Conservation (phyloP, 1,284 basidiomycete genomes). For the Malassezia equina region DNA sequence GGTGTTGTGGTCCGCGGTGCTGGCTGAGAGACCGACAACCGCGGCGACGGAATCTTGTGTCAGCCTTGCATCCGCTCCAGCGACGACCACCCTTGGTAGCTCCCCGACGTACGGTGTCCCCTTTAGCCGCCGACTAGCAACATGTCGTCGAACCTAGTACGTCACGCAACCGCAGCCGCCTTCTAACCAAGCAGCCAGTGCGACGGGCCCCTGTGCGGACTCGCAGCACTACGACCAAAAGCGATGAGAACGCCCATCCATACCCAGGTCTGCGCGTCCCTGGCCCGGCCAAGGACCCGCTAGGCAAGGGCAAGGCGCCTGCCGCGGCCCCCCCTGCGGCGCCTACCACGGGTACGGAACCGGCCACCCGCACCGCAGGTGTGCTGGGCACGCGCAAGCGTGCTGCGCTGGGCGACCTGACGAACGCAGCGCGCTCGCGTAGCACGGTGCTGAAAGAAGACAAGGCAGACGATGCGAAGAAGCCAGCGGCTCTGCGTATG, state of each 20-base stretch:
- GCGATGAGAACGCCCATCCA: slow-evolving; percentile 14
- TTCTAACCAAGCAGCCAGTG: slow-evolving; percentile 14
- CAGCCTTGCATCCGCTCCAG: neutral
- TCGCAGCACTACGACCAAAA: slow-evolving; percentile 10
- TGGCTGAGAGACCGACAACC: neutral
- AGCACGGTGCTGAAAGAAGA: slow-evolving; percentile 3
- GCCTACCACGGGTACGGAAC: neutral
- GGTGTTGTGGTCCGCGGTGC: slow-evolving; percentile 10
- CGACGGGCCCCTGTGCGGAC: slow-evolving; percentile 13
- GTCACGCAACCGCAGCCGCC: neutral
- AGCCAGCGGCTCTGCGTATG: neutral
- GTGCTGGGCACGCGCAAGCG: slow-evolving; percentile 42
- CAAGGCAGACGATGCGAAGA: slow-evolving; percentile 10
- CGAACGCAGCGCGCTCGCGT: slow-evolving; percentile 36
- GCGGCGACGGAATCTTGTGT: neutral
- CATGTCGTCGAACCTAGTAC: slow-evolving; percentile 18
- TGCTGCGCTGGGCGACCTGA: slow-evolving; percentile 43
- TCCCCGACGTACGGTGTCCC: neutral
- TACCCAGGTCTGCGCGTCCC: slow-evolving; percentile 1
- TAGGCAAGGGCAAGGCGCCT: slow-evolving; percentile 4
- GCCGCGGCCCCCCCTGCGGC: neutral
- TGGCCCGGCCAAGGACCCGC: slow-evolving; percentile 5
- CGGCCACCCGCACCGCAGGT: slow-evolving; percentile 17
- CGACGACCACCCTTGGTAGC: neutral
- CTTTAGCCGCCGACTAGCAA: neutral